Evolutionary conservation across 116 monocot genomes (phyloP).

Genomic region (Zostera marina): DNA sequence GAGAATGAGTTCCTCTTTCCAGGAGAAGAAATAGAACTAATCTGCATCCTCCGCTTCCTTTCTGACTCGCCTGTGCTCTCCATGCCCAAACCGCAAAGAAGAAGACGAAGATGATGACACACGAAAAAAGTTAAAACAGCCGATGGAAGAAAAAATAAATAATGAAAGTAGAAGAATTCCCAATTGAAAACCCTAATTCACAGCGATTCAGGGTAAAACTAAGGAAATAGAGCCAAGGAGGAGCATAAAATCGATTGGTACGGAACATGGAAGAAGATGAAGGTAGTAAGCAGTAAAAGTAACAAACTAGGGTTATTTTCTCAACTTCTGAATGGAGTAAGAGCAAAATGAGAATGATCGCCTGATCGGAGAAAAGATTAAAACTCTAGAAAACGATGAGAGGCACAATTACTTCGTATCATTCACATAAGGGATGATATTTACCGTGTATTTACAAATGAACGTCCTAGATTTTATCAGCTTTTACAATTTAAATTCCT

Average conservation of each 20-base stretch:
- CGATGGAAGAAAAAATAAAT: not conserved
- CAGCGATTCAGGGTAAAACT: not conserved
- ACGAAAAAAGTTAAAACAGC: not conserved
- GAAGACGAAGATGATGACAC: not conserved
- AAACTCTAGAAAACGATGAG: too few species aligned
- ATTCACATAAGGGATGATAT: too few species aligned
- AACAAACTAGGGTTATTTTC: not conserved
- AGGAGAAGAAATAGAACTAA: conserved; percentile 17
- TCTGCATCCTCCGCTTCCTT: conserved; percentile 13
- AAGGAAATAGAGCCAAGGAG: not conserved
- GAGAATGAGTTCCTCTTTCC: conserved; percentile 9
- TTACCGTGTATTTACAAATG: too few species aligned
- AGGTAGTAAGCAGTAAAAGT: not conserved
- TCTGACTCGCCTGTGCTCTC: conserved; percentile 11
- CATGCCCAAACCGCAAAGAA: conserved; percentile 3
- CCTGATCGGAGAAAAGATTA: too few species aligned
- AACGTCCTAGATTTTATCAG: too few species aligned
- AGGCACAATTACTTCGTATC: too few species aligned
- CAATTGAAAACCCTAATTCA: conserved; percentile 1
- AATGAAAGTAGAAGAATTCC: not conserved
- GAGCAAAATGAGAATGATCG: too few species aligned
- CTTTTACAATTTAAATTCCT: too few species aligned
- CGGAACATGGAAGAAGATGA: not conserved
- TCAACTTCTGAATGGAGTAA: too few species aligned
- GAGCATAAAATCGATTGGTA: not conserved